A percentile compares a stretch with the other conserved stretches of the same genome.
Conservation (phyloP, 2,329 filamentous ascomycete genomes). For the Polychaeton citri region DNA sequence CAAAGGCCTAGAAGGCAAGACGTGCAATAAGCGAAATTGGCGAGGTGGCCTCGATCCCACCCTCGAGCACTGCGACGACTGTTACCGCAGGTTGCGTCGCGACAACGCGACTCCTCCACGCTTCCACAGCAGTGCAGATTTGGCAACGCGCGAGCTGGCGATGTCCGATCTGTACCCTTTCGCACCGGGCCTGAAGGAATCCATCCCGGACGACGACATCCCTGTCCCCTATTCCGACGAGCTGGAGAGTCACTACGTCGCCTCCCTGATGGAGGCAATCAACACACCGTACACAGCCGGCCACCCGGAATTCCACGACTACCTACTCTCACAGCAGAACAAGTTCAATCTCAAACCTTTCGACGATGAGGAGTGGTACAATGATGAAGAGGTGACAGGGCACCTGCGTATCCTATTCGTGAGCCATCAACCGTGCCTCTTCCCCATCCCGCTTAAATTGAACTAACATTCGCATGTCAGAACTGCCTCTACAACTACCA, state of each 20-base stretch:
- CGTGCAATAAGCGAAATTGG: not conserved
- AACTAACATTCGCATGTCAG: not conserved
- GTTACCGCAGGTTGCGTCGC: not conserved
- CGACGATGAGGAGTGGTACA: constrained; percentile 6
- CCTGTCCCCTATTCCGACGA: not conserved
- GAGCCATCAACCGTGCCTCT: not conserved
- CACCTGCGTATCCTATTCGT: constrained; percentile 10
- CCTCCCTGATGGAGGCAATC: constrained; percentile 4
- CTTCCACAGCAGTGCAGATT: not conserved
- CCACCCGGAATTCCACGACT: constrained; percentile 1
- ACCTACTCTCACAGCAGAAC: constrained; percentile 5
- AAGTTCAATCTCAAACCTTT: constrained; percentile 6
- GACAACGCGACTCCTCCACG: not conserved
- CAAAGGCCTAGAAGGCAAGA: not conserved
- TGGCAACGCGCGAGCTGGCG: not conserved
- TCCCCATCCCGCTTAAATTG: not conserved
- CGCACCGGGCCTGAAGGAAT: not conserved
- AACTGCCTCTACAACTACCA: constrained; percentile 8
- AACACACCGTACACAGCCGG: constrained; percentile 2
- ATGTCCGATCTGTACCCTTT: not conserved
- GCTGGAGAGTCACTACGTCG: not conserved
- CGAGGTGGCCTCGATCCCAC: not conserved
- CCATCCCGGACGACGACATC: not conserved
- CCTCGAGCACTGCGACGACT: not conserved
- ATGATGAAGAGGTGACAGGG: constrained; percentile 5